A percentile compares a stretch with the other conserved stretches of the same genome.
Evolutionary conservation across 106 monocot genomes (phyloP).

Genomic region (Acorus calamus): DNA sequence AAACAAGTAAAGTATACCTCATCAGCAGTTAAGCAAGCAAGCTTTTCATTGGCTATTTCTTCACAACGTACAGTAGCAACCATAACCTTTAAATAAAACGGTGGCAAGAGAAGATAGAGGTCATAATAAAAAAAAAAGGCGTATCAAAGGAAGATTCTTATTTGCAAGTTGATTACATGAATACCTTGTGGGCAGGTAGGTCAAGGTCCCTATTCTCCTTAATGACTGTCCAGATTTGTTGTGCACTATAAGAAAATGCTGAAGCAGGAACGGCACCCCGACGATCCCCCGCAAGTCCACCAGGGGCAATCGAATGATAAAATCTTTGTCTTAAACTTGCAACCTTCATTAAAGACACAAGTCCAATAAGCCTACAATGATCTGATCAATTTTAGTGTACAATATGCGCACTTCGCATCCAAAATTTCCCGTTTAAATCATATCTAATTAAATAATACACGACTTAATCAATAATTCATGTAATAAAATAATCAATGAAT

Average conservation of each 20-base stretch:
- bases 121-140: neutral
- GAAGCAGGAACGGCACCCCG: conserved; percentile 91
- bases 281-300: conserved; percentile 96
- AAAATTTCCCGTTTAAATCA: too few relatives aligned
- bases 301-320: conserved; percentile 85
- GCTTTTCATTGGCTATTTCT: conserved; percentile 91
- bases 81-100: conserved; percentile 51
- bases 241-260: conserved; percentile 84
- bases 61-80: conserved; percentile 98
- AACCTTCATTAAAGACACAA: conserved; percentile 43
- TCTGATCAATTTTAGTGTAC: neutral
- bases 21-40: conserved; percentile 48
- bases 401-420: neutral
- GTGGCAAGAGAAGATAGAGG: neutral
- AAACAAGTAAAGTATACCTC: conserved; percentile 38
- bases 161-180: neutral
- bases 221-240: conserved; percentile 91
- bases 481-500: too few relatives aligned
- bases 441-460: too few relatives aligned
- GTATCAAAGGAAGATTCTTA: neutral
- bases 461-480: too few relatives aligned
- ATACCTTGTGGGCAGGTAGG: conserved; percentile 90
- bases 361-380: neutral
- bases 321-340: conserved; percentile 77
- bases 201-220: conserved; percentile 99